phyloP scores from a whole-genome alignment of 805 yeast genomes.

The Starmerella bombi region DNA sequence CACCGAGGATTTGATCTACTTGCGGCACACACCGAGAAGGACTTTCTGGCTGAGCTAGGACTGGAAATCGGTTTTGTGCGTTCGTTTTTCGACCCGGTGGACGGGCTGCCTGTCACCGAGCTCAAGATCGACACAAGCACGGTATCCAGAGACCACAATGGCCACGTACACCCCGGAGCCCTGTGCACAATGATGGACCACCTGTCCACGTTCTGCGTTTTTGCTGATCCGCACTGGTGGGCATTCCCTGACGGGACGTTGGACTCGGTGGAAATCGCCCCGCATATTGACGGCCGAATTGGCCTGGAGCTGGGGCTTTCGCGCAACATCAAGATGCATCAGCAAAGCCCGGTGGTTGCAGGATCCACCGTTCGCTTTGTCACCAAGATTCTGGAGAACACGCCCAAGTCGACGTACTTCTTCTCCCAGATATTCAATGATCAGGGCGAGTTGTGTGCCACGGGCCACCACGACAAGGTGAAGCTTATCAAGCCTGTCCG shows the following conservation, averaged over 20 bases:
- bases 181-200: slow-evolving; percentile 13
- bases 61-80: slow-evolving; percentile 1
- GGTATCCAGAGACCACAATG: slow-evolving; percentile 1
- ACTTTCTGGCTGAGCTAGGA: slow-evolving; percentile 9
- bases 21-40: not conserved
- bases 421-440: slow-evolving; percentile 5
- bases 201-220: slow-evolving; percentile 8
- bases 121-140: slow-evolving; percentile 3
- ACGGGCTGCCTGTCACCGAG: slow-evolving; percentile 13
- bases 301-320: slow-evolving; percentile 13
- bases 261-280: slow-evolving; percentile 1
- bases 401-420: slow-evolving; percentile 8
- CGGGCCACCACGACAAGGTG: slow-evolving; percentile 18
- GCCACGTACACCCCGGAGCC: slow-evolving; percentile 13
- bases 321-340: slow-evolving; percentile 15
- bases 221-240: slow-evolving; percentile 11
- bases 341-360: slow-evolving; percentile 9
- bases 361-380: slow-evolving; percentile 12
- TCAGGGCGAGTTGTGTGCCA: slow-evolving; percentile 11
- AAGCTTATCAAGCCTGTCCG: slow-evolving; percentile 13
- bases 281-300: not conserved
- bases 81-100: slow-evolving; percentile 12
- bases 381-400: slow-evolving; percentile 13
- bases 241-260: slow-evolving; percentile 6
- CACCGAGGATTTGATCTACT: not conserved